A percentile compares a stretch with the other conserved stretches of the same genome.
phyloP scores from a whole-genome alignment of 2,329 filamentous ascomycete genomes.

The Orbilia oligospora region DNA sequence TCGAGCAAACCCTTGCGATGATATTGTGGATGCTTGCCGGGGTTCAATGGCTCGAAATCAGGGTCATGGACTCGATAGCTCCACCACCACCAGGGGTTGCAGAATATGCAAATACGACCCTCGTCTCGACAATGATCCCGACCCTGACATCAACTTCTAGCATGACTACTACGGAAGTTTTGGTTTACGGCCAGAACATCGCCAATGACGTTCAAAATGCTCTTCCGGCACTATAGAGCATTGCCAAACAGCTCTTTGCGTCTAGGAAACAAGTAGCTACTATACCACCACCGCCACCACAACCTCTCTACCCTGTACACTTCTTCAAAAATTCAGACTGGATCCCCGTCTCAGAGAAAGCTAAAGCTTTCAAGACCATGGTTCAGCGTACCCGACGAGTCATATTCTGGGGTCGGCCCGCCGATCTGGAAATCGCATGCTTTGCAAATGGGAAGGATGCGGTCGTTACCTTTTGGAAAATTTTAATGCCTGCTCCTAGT shows the following conservation, averaged over 20 bases:
- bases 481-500: not conserved
- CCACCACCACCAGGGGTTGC: slow-evolving; percentile 18
- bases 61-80: slow-evolving; percentile 41
- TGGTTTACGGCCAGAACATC: not conserved
- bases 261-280: not conserved
- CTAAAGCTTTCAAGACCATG: not conserved
- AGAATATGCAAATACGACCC: not conserved
- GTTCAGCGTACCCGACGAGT: not conserved
- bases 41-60: slow-evolving; percentile 48
- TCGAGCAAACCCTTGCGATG: slow-evolving; percentile 3
- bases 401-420: not conserved
- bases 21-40: slow-evolving; percentile 43
- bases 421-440: not conserved
- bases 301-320: not conserved
- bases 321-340: not conserved
- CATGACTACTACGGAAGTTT: slow-evolving; percentile 5
- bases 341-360: slow-evolving; percentile 1
- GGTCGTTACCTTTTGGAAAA: not conserved
- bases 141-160: not conserved
- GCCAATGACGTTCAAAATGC: not conserved
- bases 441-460: not conserved
- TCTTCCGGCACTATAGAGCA: slow-evolving; percentile 18
- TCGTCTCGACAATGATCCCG: not conserved
- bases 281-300: not conserved
- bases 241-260: not conserved